phyloP scores from a whole-genome alignment of 352 stramenopile species.

The Elongisporangium undulatum region DNA sequence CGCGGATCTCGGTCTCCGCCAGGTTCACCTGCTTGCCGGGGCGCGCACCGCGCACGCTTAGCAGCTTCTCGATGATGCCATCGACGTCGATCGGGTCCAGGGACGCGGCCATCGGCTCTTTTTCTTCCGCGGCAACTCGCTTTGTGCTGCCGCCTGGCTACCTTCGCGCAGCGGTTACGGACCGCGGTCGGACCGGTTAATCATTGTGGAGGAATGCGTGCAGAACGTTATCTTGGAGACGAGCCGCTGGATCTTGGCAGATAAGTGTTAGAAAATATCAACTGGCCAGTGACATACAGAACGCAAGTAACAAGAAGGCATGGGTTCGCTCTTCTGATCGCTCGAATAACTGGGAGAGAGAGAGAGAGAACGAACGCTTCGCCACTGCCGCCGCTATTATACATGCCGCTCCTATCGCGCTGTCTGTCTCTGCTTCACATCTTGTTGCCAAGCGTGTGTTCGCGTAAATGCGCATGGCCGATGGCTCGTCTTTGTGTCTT shows the following conservation, averaged over 20 bases:
- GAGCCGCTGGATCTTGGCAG: neutral
- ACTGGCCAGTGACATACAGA: neutral
- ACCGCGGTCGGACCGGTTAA: neutral
- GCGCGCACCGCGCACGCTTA: slow-evolving; percentile 68
- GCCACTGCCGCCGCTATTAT: neutral
- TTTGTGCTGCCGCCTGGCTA: neutral
- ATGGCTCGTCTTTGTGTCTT: neutral
- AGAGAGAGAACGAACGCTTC: neutral
- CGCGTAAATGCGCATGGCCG: neutral
- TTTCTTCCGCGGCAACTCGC: neutral
- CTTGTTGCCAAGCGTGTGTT: neutral
- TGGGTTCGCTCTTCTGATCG: neutral
- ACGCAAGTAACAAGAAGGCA: neutral
- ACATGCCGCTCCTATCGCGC: neutral
- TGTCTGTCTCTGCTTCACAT: neutral
- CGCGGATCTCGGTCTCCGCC: slow-evolving; percentile 92
- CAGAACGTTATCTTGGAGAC: neutral
- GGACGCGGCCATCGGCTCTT: neutral
- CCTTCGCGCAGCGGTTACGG: neutral
- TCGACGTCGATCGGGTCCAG: slow-evolving; percentile 57
- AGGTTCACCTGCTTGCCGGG: slow-evolving; percentile 88
- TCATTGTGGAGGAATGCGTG: neutral
- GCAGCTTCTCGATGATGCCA: slow-evolving; percentile 71
- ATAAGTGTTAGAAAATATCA: neutral
- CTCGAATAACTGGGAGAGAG: neutral